Conservation (phyloP, 2,329 filamentous ascomycete species). For the Aspergillus felis region DNA sequence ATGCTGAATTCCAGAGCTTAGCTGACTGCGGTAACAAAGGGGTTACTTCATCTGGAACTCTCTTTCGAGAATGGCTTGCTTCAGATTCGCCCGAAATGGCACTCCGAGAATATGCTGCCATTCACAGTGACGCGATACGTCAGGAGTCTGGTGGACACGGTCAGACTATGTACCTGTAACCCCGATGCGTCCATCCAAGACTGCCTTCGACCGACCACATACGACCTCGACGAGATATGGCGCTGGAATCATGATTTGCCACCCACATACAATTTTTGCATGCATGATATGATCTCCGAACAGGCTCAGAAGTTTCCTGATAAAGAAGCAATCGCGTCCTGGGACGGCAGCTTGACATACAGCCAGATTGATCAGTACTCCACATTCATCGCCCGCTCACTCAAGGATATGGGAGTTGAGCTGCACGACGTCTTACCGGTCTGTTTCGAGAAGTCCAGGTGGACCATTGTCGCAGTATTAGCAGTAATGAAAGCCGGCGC, state of each 20-base stretch:
- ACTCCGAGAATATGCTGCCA: conserved; percentile 37
- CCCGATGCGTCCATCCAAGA: conserved; percentile 28
- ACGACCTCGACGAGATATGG: conserved; percentile 47
- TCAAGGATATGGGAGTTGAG: conserved; percentile 24
- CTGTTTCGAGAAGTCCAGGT: conserved; percentile 33
- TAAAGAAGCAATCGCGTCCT: conserved; percentile 28
- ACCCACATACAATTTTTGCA: conserved; percentile 42
- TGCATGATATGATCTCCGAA: conserved; percentile 45
- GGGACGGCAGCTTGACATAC: conserved; percentile 31
- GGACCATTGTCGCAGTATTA: conserved; percentile 31
- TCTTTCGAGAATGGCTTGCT: conserved; percentile 25
- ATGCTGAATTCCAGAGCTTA: not conserved
- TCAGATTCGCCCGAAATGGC: conserved; percentile 41
- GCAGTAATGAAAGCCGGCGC: conserved; percentile 32
- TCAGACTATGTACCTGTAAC: conserved; percentile 33
- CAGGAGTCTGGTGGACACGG: conserved; percentile 40
- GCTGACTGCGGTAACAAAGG: conserved; percentile 20
- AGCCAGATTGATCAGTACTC: conserved; percentile 32
- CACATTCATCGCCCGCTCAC: conserved; percentile 23
- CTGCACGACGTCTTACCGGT: conserved; percentile 26
- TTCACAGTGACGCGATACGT: conserved; percentile 45
- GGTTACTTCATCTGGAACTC: conserved; percentile 30
- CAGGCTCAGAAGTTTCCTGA: conserved; percentile 19
- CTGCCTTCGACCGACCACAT: conserved; percentile 27
- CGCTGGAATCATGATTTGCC: conserved; percentile 46